These are phyloP conservation scores for Ichthyophthirius multifiliis DNA, from an alignment of 169 alveolate genomes.

Conservation along the genomic window DNA sequence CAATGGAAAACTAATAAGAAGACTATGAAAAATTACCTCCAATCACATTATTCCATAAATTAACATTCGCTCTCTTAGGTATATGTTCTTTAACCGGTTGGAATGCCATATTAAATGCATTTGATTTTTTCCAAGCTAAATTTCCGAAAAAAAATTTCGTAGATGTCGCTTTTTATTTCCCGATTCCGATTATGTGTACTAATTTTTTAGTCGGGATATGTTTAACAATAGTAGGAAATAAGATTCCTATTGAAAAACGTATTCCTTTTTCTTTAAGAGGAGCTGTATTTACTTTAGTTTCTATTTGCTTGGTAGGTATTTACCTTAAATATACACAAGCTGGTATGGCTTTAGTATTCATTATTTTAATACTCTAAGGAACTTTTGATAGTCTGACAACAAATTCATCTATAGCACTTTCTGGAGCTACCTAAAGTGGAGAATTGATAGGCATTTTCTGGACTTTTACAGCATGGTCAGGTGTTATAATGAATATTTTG, in stretches of 20 bases:
- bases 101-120: not conserved
- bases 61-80: not conserved
- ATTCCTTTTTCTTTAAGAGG: not conserved
- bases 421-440: no score
- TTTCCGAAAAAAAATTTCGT: not conserved
- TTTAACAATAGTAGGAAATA: not conserved
- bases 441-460: constrained; percentile 1
- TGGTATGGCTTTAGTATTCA: not conserved
- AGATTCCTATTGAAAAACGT: not conserved
- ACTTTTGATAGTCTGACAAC: not conserved
- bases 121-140: constrained; percentile 1
- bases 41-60: not conserved
- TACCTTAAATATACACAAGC: not conserved
- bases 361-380: not conserved
- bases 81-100: not conserved
- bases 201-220: not conserved
- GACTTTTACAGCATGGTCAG: not conserved
- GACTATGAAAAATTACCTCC: no score
- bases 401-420: not conserved
- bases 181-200: not conserved
- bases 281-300: not conserved
- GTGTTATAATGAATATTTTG: not conserved
- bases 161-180: not conserved
- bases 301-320: not conserved
- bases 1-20: no score